These are phyloP conservation scores for Cystofilobasidium capitatum DNA, from an alignment of 768 basidiomycete species.

Conservation along the genomic window DNA sequence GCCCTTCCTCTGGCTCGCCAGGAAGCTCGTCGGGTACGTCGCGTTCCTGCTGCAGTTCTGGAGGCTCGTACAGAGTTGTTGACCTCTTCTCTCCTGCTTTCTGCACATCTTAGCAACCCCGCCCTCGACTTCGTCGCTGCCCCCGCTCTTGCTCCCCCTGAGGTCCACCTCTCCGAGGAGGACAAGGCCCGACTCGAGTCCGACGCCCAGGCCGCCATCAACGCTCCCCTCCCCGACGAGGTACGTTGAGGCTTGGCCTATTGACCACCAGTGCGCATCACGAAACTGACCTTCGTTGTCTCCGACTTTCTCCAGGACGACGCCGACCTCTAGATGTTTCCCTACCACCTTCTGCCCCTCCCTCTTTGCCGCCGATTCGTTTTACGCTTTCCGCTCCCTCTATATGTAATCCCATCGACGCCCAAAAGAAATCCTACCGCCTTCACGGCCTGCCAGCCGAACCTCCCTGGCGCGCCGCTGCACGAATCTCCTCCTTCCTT, in stretches of 20 bases:
- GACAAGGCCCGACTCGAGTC: slow-evolving; percentile 80
- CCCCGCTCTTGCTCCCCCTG: slow-evolving; percentile 48
- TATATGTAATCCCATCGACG: too few species aligned
- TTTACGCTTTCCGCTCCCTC: neutral
- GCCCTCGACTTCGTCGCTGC: slow-evolving; percentile 91
- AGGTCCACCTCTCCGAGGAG: slow-evolving; percentile 34
- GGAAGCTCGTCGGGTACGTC: slow-evolving; percentile 65
- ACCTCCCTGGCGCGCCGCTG: too few species aligned
- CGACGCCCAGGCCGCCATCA: slow-evolving; percentile 53
- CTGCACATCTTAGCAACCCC: slow-evolving; percentile 52
- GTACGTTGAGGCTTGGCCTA: slow-evolving; percentile 38
- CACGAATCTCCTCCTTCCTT: too few species aligned
- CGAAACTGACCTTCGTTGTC: neutral
- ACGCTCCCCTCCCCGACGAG: slow-evolving; percentile 91
- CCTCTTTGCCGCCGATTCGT: neutral
- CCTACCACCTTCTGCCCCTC: neutral
- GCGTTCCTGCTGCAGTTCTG: too few species aligned
- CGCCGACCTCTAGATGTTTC: slow-evolving; percentile 34
- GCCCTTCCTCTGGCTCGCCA: slow-evolving; percentile 97
- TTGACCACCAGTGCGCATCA: too few species aligned
- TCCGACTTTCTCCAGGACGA: slow-evolving; percentile 32
- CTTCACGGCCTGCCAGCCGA: too few species aligned
- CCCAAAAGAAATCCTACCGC: too few species aligned
- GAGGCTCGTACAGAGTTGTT: too few species aligned
- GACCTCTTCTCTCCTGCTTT: neutral